Evolutionary conservation across 108 stramenopile species (phyloP), one percentile per base, ranked within the genome.

Genomic region (Skeletonema potamos): DNA sequence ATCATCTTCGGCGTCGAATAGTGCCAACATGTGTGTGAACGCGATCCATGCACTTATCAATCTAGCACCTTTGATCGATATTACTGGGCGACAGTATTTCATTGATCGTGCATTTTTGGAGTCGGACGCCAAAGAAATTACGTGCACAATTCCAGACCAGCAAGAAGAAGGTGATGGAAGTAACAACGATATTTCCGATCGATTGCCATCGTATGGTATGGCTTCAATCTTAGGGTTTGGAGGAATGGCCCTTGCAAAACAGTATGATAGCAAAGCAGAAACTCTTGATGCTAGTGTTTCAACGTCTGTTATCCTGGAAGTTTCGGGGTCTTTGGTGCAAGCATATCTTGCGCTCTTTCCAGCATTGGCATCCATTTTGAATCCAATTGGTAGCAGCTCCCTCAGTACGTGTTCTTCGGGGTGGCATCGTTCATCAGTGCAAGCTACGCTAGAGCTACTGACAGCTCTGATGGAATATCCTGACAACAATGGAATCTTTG

Each of bases 31-130:
- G 61, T 86, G 86, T 30, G 62, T 85, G 10, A 69, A 82, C 62
- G 82, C 90, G 13, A 61, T 91, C 34, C 78, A 88, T 51, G 77
- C 84, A 1, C 62, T 94, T 41, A 72, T 83, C 51, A 88, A 91
- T 41, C 71, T 91, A 44, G 76, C 87, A 36, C 89, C 90, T 26
- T 66, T 88, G 11, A 60, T 91, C 36, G 93, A 94, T 75, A 68
- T 89, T 6, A 86, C 87, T 11, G 93, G 93, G 10, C 77, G 89
- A 58, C 85, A 87, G 61, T 32, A 90, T 43, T 74, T 90, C 22
- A 78, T 80, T n/a, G 93, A 94, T 68, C 79, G 83, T 41, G 73
- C 90, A 6, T 88, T 94, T 58, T 69, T 89, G 59, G 77, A 77
- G 26, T 73, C 67, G 4, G 74, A 74, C 9, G 72, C 67, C 11